Base-by-base conservation (phyloP, 2,329 filamentous ascomycete genomes). In the Decorospora gaudefroyi region DNA sequence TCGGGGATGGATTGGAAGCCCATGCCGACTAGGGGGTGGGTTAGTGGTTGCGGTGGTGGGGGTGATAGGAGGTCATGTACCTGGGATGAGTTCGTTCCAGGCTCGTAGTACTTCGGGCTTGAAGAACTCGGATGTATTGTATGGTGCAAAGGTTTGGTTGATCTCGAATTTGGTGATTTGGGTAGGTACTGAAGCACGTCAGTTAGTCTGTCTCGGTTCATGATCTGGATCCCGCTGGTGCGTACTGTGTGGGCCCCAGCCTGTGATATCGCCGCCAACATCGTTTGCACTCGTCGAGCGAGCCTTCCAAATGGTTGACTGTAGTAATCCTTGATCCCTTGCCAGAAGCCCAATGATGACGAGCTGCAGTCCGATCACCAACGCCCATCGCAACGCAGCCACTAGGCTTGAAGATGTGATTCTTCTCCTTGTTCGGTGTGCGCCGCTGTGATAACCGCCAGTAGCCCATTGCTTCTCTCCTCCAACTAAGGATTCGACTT, bases 41-140 rank as follows among this genome's bases (percentile, higher is more conserved):
- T 49, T 40, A 46, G 40, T 33, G 10, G 12, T 2, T 22, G 8
- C 9, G 12, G 10, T 22, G 10, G n/a, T 1, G 22, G 12, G 16
- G 17, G 19, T 13, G n/a, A 15, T 9, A 16, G 3, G 33, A 9
- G 6, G 13, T 16, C 10, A 23, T 23, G 15, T 59, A 59, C 56
- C 13, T 9, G 62, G 61, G 47, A 63, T 51, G 0, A 68, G 52
- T 10, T 67, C 64, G 42, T 68, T 68, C 65, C 64, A 68, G 18
- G 65, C 64, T 4, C 46, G 52, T 1, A 68, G 55, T 3, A 57
- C 59, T 34, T 64, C 55, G 26, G 64, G 62, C 13, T 61, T 61
- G 59, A 68, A 68, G 55, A 68, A 68, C 7, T 68, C 64, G 6
- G 65, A 64, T 1, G 65, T 68, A 46, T 67, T 66, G 48, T 64